These are phyloP conservation scores for Heimioporus sp. DNA, from an alignment of 768 basidiomycete genomes.

Conservation along the genomic window DNA sequence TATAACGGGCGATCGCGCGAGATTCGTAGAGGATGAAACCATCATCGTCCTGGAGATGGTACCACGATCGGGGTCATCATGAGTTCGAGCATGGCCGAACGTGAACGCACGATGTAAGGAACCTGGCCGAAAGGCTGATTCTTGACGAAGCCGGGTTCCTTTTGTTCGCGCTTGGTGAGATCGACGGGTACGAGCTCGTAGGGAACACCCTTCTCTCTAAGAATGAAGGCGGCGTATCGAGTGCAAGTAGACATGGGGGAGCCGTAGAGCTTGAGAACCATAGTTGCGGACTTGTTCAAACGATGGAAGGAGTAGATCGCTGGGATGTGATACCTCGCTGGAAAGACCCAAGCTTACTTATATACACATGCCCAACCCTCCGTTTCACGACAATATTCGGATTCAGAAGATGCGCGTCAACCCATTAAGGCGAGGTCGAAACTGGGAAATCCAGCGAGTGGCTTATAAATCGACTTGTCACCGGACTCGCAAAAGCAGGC, in stretches of 20 bases:
- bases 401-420: too few species aligned
- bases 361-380: not conserved
- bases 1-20: slow-evolving; percentile 59
- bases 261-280: slow-evolving; percentile 40
- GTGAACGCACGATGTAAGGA: slow-evolving; percentile 39
- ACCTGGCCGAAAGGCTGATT: slow-evolving; percentile 61
- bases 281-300: slow-evolving; percentile 8
- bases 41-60: slow-evolving; percentile 46
- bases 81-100: too few species aligned
- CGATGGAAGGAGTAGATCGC: not conserved
- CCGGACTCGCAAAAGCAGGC: too few species aligned
- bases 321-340: not conserved
- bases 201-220: slow-evolving; percentile 55
- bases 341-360: not conserved
- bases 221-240: slow-evolving; percentile 46
- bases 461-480: too few species aligned
- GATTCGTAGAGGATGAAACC: slow-evolving; percentile 63
- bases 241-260: slow-evolving; percentile 43
- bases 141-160: slow-evolving; percentile 38
- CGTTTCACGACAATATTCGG: too few species aligned
- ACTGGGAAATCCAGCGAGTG: too few species aligned
- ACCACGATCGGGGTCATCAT: not conserved
- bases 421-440: too few species aligned
- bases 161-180: slow-evolving; percentile 44
- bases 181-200: slow-evolving; percentile 51